A percentile compares a stretch with the other conserved stretches of the same genome.
phyloP scores from a whole-genome alignment of 1,139 yeast genomes.

The Scheffersomyces segobiensis region DNA sequence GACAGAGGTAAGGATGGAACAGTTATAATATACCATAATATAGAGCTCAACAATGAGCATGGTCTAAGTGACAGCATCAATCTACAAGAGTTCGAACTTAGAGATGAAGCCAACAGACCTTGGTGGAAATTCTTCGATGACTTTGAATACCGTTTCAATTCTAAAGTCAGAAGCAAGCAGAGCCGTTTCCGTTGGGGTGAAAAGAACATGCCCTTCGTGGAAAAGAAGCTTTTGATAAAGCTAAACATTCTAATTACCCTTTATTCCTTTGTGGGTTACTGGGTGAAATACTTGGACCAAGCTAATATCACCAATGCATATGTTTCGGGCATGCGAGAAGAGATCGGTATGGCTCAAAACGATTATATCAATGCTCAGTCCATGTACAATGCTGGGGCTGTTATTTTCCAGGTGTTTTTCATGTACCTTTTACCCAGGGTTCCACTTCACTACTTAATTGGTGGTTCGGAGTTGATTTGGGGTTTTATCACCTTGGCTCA shows the following conservation, averaged over 20 bases:
- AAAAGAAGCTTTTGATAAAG: slow-evolving; percentile 57
- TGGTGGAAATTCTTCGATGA: slow-evolving; percentile 67
- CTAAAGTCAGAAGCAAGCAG: slow-evolving; percentile 31
- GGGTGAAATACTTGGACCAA: slow-evolving; percentile 68
- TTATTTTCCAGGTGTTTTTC: slow-evolving; percentile 54
- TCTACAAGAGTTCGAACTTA: slow-evolving; percentile 33
- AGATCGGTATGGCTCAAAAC: slow-evolving; percentile 59
- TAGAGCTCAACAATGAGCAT: neutral
- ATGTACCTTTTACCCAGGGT: slow-evolving; percentile 24
- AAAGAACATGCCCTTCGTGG: slow-evolving; percentile 51
- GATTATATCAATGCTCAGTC: slow-evolving; percentile 62
- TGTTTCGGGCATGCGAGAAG: slow-evolving; percentile 62
- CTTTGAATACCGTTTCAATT: slow-evolving; percentile 53
- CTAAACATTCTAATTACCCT: slow-evolving; percentile 60
- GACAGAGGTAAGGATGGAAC: neutral
- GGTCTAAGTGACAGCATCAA: neutral
- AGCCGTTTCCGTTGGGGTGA: slow-evolving; percentile 66
- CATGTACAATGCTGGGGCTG: slow-evolving; percentile 56
- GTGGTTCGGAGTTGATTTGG: slow-evolving; percentile 45
- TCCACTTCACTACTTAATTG: slow-evolving; percentile 9
- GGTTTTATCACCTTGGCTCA: slow-evolving; percentile 59
- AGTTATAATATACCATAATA: neutral
- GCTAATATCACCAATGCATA: slow-evolving; percentile 64
- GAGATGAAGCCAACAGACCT: slow-evolving; percentile 60
- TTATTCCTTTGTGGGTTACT: slow-evolving; percentile 61